Percentiles rank a stretch among this genome's conserved stretches.
Conservation (phyloP, 345 rosid genomes). For the Populus euphratica region DNA sequence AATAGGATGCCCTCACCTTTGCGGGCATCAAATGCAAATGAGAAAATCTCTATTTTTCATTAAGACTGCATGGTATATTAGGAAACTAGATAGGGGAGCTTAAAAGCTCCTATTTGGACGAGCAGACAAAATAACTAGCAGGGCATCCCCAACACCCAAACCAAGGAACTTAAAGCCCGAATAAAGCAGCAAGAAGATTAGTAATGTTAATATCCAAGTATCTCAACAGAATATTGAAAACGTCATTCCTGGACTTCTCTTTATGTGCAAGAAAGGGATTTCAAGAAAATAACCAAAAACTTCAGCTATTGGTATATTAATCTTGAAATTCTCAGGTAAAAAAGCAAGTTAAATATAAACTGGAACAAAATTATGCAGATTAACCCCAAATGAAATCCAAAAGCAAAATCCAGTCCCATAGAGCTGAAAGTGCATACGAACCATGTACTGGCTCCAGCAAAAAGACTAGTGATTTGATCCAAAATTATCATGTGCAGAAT, state of each 20-base stretch:
- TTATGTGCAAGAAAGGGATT: neutral
- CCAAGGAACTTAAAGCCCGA: neutral
- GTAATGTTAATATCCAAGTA: neutral
- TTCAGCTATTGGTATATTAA: neutral
- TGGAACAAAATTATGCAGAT: neutral
- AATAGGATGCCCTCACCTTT: neutral
- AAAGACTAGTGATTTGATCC: neutral
- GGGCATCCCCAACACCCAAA: neutral
- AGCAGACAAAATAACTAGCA: neutral
- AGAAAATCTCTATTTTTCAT: neutral
- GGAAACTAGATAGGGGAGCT: neutral
- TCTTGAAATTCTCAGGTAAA: neutral
- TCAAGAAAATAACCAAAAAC: neutral
- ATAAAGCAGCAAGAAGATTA: neutral
- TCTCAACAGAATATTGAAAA: neutral
- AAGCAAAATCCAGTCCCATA: neutral
- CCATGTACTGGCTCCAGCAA: neutral
- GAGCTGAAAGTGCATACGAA: neutral
- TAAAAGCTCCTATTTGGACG: neutral
- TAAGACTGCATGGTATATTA: neutral
- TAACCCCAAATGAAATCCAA: neutral
- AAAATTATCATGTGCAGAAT: slow-evolving; percentile 1
- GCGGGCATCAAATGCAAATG: neutral
- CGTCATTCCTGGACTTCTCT: neutral
- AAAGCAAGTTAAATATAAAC: neutral